Conservation (phyloP, 140 eudicot genomes). For the Flaveria floridana region DNA sequence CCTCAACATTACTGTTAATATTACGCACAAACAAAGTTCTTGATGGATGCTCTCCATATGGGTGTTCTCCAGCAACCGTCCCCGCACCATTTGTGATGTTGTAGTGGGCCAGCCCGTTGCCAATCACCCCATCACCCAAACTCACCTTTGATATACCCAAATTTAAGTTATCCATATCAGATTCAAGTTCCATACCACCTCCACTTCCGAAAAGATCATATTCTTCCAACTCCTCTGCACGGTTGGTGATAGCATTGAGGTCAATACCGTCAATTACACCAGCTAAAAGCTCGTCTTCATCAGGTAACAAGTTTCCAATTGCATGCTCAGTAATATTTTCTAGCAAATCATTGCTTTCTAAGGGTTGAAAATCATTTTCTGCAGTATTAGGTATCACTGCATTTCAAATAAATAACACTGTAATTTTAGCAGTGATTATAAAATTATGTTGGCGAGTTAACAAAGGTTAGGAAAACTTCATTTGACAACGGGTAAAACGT, state of each 20-base stretch:
- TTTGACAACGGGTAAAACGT: constrained; percentile 34
- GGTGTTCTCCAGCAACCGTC: constrained; percentile 80
- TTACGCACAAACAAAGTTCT: constrained; percentile 78
- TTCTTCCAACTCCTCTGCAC: constrained; percentile 64
- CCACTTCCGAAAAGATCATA: constrained; percentile 80
- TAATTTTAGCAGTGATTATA: background rate
- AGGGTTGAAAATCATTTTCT: constrained; percentile 39
- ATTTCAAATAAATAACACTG: constrained; percentile 21
- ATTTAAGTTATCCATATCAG: constrained; percentile 53
- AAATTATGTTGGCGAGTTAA: background rate
- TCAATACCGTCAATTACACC: constrained; percentile 60
- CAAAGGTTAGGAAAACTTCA: no score
- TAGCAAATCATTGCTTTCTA: constrained; percentile 43
- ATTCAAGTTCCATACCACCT: constrained; percentile 80
- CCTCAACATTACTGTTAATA: constrained; percentile 80
- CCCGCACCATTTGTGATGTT: constrained; percentile 53
- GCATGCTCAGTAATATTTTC: constrained; percentile 46
- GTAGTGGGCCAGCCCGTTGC: constrained; percentile 57
- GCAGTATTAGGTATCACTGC: constrained; percentile 48
- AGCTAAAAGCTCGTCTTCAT: constrained; percentile 77
- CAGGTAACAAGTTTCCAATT: constrained; percentile 61
- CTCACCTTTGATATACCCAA: constrained; percentile 46
- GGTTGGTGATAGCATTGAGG: constrained; percentile 43
- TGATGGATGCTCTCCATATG: constrained; percentile 88
- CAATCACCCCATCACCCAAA: constrained; percentile 54